Evolutionary conservation across 495 filamentous ascomycete genomes (phyloP).

Genomic region (Hypoxylon subgilvum): DNA sequence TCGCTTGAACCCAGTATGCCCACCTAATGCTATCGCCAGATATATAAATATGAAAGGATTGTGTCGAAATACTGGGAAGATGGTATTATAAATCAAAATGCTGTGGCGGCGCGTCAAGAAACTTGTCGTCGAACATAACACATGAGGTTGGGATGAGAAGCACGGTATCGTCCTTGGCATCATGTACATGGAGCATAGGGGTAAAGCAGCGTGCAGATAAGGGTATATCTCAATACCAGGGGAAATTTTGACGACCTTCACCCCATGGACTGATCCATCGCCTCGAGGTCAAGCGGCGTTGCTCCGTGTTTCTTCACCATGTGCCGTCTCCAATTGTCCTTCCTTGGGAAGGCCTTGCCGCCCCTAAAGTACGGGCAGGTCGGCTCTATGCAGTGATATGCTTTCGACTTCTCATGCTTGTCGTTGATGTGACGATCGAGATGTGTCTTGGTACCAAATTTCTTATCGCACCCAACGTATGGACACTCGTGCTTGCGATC

Average conservation of each 20-base stretch:
- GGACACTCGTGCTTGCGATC: constrained; percentile 54
- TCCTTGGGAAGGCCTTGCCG: constrained; percentile 57
- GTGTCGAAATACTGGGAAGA: constrained; percentile 18
- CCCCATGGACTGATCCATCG: constrained; percentile 36
- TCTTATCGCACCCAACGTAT: constrained; percentile 48
- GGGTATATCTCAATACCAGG: not conserved
- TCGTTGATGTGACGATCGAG: constrained; percentile 60
- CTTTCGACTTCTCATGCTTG: constrained; percentile 56
- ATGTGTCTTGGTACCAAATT: constrained; percentile 60
- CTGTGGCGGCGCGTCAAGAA: not conserved
- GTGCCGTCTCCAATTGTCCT: constrained; percentile 60
- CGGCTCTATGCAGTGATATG: constrained; percentile 53
- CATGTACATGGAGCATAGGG: not conserved
- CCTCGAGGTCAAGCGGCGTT: constrained; percentile 32
- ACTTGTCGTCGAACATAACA: not conserved
- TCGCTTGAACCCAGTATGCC: constrained; percentile 24
- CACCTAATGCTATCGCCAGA: constrained; percentile 31
- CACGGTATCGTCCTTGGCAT: not conserved
- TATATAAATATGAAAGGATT: constrained; percentile 24
- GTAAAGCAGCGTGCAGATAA: not conserved
- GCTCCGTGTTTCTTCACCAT: constrained; percentile 56
- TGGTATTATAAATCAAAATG: not conserved
- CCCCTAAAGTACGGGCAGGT: constrained; percentile 56
- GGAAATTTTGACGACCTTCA: not conserved
- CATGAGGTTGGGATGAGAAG: not conserved